phyloP scores from a whole-genome alignment of 768 basidiomycete genomes.

The Boletus vermiculosoides region DNA sequence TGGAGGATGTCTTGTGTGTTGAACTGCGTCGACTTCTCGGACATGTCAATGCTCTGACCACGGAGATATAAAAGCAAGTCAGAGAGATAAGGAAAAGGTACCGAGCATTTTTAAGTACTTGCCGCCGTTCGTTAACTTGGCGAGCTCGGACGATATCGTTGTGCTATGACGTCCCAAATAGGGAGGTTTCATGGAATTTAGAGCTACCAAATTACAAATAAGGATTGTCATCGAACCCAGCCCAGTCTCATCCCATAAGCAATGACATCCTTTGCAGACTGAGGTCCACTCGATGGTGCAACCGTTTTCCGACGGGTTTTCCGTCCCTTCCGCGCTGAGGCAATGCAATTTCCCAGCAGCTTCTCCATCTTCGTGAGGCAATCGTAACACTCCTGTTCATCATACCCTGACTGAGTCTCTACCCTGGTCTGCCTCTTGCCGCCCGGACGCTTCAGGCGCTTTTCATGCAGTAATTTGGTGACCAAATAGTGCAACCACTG shows the following conservation, averaged over 20 bases:
- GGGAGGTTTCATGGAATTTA: slow-evolving; percentile 7
- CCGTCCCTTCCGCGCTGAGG: slow-evolving; percentile 33
- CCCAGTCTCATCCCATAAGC: slow-evolving; percentile 57
- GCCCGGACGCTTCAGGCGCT: slow-evolving; percentile 60
- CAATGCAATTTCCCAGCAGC: slow-evolving; percentile 50
- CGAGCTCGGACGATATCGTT: neutral
- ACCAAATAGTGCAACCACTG: slow-evolving; percentile 90
- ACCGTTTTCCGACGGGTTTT: slow-evolving; percentile 38
- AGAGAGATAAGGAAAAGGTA: slow-evolving; percentile 3
- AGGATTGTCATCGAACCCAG: slow-evolving; percentile 48
- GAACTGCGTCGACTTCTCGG: slow-evolving; percentile 46
- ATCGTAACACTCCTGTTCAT: slow-evolving; percentile 68
- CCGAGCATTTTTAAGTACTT: slow-evolving; percentile 6
- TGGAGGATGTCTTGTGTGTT: slow-evolving; percentile 57
- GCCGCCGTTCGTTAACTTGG: neutral
- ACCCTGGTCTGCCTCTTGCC: slow-evolving; percentile 37
- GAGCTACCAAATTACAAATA: neutral
- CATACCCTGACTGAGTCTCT: slow-evolving; percentile 39
- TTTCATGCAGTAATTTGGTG: slow-evolving; percentile 68
- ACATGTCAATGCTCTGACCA: slow-evolving; percentile 26
- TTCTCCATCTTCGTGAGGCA: slow-evolving; percentile 66
- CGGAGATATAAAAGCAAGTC: neutral
- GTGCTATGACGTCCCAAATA: slow-evolving; percentile 7
- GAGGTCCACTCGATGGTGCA: slow-evolving; percentile 16
- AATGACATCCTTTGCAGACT: slow-evolving; percentile 61